Percentiles rank a stretch among this genome's conserved stretches.
Conservation (phyloP, 2,329 filamentous ascomycete genomes). For the Neofusicoccum cordaticola region DNA sequence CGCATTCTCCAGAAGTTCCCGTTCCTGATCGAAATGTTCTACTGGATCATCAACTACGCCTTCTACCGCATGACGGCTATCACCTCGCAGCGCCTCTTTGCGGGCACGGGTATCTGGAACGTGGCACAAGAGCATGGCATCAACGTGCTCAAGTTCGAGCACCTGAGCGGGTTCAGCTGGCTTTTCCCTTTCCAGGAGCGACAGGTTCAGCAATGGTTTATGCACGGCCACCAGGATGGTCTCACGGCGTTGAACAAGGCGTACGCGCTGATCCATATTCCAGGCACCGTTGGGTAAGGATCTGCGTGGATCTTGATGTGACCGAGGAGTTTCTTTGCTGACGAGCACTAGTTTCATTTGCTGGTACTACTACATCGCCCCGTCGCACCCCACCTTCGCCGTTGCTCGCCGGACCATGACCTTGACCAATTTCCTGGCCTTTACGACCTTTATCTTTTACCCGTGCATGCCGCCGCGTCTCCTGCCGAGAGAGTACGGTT, state of each 20-base stretch:
- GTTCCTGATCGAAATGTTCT: slow-evolving; percentile 71
- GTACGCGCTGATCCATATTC: slow-evolving; percentile 60
- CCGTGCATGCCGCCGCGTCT: slow-evolving; percentile 54
- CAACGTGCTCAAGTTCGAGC: slow-evolving; percentile 55
- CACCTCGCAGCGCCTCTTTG: slow-evolving; percentile 51
- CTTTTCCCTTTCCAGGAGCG: slow-evolving; percentile 54
- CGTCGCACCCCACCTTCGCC: slow-evolving; percentile 46
- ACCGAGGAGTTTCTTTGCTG: not conserved
- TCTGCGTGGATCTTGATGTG: not conserved
- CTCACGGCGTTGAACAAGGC: slow-evolving; percentile 57
- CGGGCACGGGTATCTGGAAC: slow-evolving; percentile 54
- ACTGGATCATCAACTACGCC: slow-evolving; percentile 65
- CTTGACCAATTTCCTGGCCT: slow-evolving; percentile 54
- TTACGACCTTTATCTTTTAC: slow-evolving; percentile 52
- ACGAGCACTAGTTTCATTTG: slow-evolving; percentile 53
- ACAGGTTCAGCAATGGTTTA: slow-evolving; percentile 57
- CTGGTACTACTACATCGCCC: slow-evolving; percentile 62
- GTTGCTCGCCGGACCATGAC: slow-evolving; percentile 46
- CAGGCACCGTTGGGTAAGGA: slow-evolving; percentile 56
- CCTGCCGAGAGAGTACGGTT: slow-evolving; percentile 44
- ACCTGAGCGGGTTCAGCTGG: slow-evolving; percentile 49
- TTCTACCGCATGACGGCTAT: slow-evolving; percentile 62
- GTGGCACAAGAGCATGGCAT: slow-evolving; percentile 56
- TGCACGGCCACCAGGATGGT: slow-evolving; percentile 52
- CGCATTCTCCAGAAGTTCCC: slow-evolving; percentile 65